Evolutionary conservation across 2,329 filamentous ascomycete species (phyloP).

Genomic region (Pseudocercospora fuligena): DNA sequence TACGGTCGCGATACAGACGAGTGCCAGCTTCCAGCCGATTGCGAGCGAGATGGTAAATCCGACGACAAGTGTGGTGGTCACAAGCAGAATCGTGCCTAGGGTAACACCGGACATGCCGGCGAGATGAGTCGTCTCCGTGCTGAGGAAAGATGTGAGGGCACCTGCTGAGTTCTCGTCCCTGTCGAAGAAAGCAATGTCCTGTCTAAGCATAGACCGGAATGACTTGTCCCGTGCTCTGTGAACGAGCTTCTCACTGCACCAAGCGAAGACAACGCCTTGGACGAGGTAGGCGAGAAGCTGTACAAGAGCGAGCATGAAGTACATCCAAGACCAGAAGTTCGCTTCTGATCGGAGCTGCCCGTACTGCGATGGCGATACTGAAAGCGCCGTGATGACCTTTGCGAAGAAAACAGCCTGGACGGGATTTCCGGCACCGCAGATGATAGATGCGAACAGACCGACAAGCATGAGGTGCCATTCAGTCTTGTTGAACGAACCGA

Average conservation of each 20-base stretch:
- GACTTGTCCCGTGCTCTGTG: slow-evolving; percentile 80
- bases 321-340: slow-evolving; percentile 90
- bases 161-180: slow-evolving; percentile 86
- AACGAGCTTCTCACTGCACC: slow-evolving; percentile 83
- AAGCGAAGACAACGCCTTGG: slow-evolving; percentile 78
- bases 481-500: slow-evolving; percentile 75
- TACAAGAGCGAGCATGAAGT: slow-evolving; percentile 77
- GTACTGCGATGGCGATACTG: slow-evolving; percentile 59
- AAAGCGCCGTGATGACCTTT: slow-evolving; percentile 78
- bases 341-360: slow-evolving; percentile 68
- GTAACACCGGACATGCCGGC: slow-evolving; percentile 87
- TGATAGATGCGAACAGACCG: slow-evolving; percentile 73
- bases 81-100: slow-evolving; percentile 82
- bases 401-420: slow-evolving; percentile 81
- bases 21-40: slow-evolving; percentile 84
- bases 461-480: slow-evolving; percentile 75
- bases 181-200: slow-evolving; percentile 93
- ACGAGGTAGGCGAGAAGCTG: slow-evolving; percentile 70
- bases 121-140: slow-evolving; percentile 86
- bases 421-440: slow-evolving; percentile 82
- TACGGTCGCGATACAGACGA: slow-evolving; percentile 79
- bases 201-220: slow-evolving; percentile 85
- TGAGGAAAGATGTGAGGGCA: slow-evolving; percentile 84
- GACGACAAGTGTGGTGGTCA: slow-evolving; percentile 76
- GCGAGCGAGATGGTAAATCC: slow-evolving; percentile 72